phyloP scores from a whole-genome alignment of 2,329 filamentous ascomycete genomes.

The Raffaelea arxii region DNA sequence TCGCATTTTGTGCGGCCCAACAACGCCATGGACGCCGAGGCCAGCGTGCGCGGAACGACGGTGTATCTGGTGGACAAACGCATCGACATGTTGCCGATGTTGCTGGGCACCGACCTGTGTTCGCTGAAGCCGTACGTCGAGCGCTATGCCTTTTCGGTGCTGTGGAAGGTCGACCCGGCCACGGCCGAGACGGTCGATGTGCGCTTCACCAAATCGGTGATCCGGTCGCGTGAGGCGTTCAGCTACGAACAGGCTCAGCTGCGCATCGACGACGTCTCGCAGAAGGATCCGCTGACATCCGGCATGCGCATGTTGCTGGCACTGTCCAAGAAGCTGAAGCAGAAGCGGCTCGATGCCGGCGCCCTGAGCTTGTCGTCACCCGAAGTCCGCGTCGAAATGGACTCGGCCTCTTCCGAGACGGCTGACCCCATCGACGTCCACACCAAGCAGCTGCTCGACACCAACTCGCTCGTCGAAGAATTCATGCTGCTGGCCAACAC shows the following conservation, averaged over 20 bases:
- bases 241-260: constrained; percentile 95
- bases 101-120: constrained; percentile 91
- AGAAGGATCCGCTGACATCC: constrained; percentile 79
- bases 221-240: constrained; percentile 91
- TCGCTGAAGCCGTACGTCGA: constrained; percentile 98
- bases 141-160: constrained; percentile 73
- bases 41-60: constrained; percentile 86
- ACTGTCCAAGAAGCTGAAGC: constrained; percentile 85
- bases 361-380: constrained; percentile 94
- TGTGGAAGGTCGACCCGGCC: constrained; percentile 74
- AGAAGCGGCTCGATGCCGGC: constrained; percentile 93
- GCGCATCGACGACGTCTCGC: constrained; percentile 79
- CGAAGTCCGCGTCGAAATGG: constrained; percentile 90
- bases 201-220: constrained; percentile 96
- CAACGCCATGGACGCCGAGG: constrained; percentile 95
- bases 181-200: constrained; percentile 76
- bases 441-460: constrained; percentile 87
- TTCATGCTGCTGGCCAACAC: constrained; percentile 99
- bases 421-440: constrained; percentile 94
- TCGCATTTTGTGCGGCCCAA: constrained; percentile 97
- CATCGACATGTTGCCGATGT: constrained; percentile 97
- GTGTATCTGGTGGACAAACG: constrained; percentile 98
- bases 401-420: constrained; percentile 77
- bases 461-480: constrained; percentile 95
- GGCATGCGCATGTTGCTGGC: constrained; percentile 81